A percentile compares a stretch with the other conserved stretches of the same genome.
phyloP scores from a whole-genome alignment of 1,139 yeast genomes.

The Taphrina confusa region DNA sequence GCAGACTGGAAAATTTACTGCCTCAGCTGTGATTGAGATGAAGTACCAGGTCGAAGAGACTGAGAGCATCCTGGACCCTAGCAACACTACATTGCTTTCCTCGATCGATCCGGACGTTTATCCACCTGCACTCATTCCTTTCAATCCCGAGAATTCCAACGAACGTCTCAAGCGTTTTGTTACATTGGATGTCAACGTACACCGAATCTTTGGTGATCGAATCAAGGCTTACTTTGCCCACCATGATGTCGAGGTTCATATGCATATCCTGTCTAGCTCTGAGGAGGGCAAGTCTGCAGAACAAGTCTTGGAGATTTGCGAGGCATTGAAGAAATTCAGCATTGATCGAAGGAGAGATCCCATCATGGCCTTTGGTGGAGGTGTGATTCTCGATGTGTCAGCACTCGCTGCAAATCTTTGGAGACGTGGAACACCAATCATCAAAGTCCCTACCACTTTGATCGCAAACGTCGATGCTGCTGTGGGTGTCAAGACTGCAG shows the following conservation, averaged over 20 bases:
- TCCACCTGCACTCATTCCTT: constrained; percentile 17
- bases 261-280: constrained; percentile 24
- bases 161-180: constrained; percentile 29
- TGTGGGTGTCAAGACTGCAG: constrained; percentile 35
- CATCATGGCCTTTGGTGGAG: constrained; percentile 34
- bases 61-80: constrained; percentile 23
- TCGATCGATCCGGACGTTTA: constrained; percentile 17
- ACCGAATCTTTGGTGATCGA: constrained; percentile 17
- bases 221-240: constrained; percentile 29
- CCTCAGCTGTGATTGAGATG: constrained; percentile 29
- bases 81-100: constrained; percentile 18
- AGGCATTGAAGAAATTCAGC: constrained; percentile 28
- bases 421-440: constrained; percentile 33
- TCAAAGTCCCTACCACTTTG: constrained; percentile 32
- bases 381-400: constrained; percentile 29
- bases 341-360: constrained; percentile 31
- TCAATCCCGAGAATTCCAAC: constrained; percentile 23
- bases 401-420: constrained; percentile 33
- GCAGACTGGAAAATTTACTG: constrained; percentile 32
- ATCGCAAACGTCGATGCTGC: constrained; percentile 33
- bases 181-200: constrained; percentile 26
- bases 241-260: constrained; percentile 25
- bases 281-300: constrained; percentile 30
- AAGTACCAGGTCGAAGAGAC: constrained; percentile 30
- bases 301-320: constrained; percentile 22